Conservation (phyloP, 164 flowering plant species). For the Macadamia integrifolia region DNA sequence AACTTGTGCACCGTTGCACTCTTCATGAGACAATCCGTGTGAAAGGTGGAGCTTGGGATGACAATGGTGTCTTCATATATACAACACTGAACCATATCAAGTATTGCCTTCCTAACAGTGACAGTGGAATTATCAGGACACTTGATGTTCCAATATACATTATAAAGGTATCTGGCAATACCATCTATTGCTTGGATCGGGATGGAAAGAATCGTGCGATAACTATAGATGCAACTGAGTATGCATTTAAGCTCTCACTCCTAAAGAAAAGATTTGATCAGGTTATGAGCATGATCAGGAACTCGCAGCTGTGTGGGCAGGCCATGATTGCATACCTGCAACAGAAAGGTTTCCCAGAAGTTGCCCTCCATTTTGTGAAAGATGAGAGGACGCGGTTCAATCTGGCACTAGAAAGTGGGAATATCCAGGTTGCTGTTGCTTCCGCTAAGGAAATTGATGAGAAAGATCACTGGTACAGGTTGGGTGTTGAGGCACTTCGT, state of each 20-base stretch:
- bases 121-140: conserved; percentile 44
- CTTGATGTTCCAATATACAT: conserved; percentile 47
- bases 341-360: conserved; percentile 52
- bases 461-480: conserved; percentile 40
- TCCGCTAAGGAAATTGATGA: conserved; percentile 40
- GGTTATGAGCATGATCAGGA: conserved; percentile 52
- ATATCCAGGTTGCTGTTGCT: conserved; percentile 39
- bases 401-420: conserved; percentile 39
- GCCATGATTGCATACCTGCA: conserved; percentile 51
- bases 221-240: conserved; percentile 43
- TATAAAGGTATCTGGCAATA: conserved; percentile 35
- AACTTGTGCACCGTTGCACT: conserved; percentile 41
- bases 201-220: conserved; percentile 40
- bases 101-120: conserved; percentile 54
- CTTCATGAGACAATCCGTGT: conserved; percentile 51
- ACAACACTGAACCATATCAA: conserved; percentile 49
- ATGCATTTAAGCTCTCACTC: conserved; percentile 40
- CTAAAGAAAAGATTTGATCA: conserved; percentile 38
- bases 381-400: conserved; percentile 43
- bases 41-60: conserved; percentile 56
- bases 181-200: conserved; percentile 43
- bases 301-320: conserved; percentile 45
- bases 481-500: conserved; percentile 45
- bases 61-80: conserved; percentile 47
- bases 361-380: conserved; percentile 45